Evolutionary conservation across 495 filamentous ascomycete species (phyloP).

Genomic region (Aspergillus bridgeri): DNA sequence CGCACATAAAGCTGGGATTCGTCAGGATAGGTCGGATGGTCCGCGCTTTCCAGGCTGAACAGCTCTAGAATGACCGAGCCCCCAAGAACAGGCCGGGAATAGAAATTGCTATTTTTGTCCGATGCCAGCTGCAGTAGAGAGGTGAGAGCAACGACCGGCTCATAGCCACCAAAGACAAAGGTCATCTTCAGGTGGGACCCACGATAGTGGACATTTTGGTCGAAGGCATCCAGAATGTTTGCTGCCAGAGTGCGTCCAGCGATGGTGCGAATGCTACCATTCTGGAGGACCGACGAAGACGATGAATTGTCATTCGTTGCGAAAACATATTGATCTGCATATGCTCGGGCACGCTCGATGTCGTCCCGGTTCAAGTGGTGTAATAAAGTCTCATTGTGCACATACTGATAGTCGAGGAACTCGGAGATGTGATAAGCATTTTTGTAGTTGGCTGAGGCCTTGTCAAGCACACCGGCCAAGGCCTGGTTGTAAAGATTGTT

Average conservation of each 20-base stretch:
- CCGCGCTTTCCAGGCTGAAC: conserved; percentile 54
- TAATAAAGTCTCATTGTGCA: conserved; percentile 66
- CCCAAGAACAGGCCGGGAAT: conserved; percentile 65
- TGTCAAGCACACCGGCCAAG: conserved; percentile 32
- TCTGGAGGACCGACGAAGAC: conserved; percentile 37
- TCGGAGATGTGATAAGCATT: conserved; percentile 66
- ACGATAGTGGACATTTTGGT: conserved; percentile 41
- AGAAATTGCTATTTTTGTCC: conserved; percentile 55
- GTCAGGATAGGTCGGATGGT: conserved; percentile 44
- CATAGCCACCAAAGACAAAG: conserved; percentile 68
- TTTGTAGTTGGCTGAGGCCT: conserved; percentile 45
- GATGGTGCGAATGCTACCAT: conserved; percentile 58
- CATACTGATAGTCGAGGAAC: conserved; percentile 65
- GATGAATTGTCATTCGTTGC: conserved; percentile 59
- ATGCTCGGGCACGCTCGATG: conserved; percentile 55
- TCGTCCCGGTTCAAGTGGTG: conserved; percentile 48
- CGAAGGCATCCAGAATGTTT: conserved; percentile 56
- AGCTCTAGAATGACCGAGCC: conserved; percentile 72
- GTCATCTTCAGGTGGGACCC: conserved; percentile 51
- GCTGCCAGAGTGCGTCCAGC: conserved; percentile 62
- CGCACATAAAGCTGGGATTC: conserved; percentile 63
- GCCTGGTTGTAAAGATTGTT: conserved; percentile 37
- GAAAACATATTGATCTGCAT: conserved; percentile 65
- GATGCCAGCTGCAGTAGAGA: conserved; percentile 59
- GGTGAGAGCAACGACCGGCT: conserved; percentile 71